Evolutionary conservation across 345 rosid genomes (phyloP), one percentile per base, ranked within the genome.

Genomic region (Lagerstroemia speciosa): DNA sequence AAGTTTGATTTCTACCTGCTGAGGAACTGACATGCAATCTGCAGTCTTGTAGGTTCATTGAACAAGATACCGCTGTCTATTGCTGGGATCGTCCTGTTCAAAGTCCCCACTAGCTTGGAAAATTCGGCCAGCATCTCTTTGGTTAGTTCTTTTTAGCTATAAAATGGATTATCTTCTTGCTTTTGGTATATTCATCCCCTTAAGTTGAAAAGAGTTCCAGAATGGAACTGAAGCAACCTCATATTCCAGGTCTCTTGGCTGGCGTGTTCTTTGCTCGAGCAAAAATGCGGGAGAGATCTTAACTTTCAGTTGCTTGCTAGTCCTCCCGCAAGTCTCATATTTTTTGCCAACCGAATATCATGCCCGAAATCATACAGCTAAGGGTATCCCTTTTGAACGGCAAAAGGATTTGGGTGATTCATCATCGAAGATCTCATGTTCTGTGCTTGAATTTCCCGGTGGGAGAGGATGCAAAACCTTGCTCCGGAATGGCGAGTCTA

Each of bases 31-130:
- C 73, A 72, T 48, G 67, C 69, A 69, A 70, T 76, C 65, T 82
- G 81, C 89, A 94, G 97, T 79, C 87, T 94, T 62, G 99, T 94
- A 57, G 99, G 99, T 69, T 94, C 99, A 0, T 78, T 94, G 69
- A 94, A 94, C 74, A 94, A 94, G 87, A 89, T 94, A 76, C 99
- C 97, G 27, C 78, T 94, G 45, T 94, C 99, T 0, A 62, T 92
- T 9, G 92, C 87, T 1, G 99, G 99, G 72, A 89, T 89, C 29
- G 78, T 94, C 75, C 80, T 94, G 73, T 94, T 94, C 82, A 64
- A 89, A 22, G 97, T 94, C 66, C 98, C 98, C 1, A 94, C 99
- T 50, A 94, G 93, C 77, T 76, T 94, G 80, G 88, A 94, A 65
- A 94, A 94, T 81, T 82, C 98, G 1, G 87, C 97, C 6, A 92